Base-by-base conservation (phyloP, 1,284 basidiomycete genomes). In the Sanghuangporus weigelae region DNA sequence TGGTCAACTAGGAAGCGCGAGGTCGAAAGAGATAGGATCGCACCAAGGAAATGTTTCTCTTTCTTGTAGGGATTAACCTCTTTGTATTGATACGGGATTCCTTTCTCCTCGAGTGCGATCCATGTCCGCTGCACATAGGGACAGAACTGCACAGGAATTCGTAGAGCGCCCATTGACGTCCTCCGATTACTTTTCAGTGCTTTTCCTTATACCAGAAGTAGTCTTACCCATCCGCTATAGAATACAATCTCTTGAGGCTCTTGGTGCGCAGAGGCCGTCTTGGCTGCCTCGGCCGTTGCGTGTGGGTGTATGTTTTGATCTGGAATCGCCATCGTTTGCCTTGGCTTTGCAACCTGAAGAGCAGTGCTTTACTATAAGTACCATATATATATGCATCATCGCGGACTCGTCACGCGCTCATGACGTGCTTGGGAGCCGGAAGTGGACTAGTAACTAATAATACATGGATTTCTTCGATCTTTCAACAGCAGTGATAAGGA, bases 41-140 rank as follows among this genome's bases (percentile, higher is more conserved):
- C 58, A 82, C 83, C 79, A 26, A 86, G 75, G 69, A 89, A 84
- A 54, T 84, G 78, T 38, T 81, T 76, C 66, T 87, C 86, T 69
- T 89, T 89, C 74, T 83, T 83, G 77, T 89, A 89, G 0, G 86
- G 86, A 70, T 90, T 89, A 21, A 87, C 81, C 71, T 89, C 84
- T 66, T 80, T 80, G 70, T 85, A 86, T 67, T 86, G 83, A 69
- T 88, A 88, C 1, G 81, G 81, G 38, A 87, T 82, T 0, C 79
- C 79, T 64, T 79, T 82, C 68, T 87, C 85, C 68, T 89, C 87
- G n/a, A 90, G 77, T 0, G 80, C 73, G 54, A 89, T 84, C 88
- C 87, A 90, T 2, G 77, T 77, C n/a, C 87, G 76, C 67, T 88
- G 63, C 44, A 85, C 85, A 66, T 79, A 90, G 0, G 87, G 87